These are phyloP conservation scores for Tylopilus intermedius DNA, from an alignment of 768 basidiomycete genomes.

Conservation along the genomic window DNA sequence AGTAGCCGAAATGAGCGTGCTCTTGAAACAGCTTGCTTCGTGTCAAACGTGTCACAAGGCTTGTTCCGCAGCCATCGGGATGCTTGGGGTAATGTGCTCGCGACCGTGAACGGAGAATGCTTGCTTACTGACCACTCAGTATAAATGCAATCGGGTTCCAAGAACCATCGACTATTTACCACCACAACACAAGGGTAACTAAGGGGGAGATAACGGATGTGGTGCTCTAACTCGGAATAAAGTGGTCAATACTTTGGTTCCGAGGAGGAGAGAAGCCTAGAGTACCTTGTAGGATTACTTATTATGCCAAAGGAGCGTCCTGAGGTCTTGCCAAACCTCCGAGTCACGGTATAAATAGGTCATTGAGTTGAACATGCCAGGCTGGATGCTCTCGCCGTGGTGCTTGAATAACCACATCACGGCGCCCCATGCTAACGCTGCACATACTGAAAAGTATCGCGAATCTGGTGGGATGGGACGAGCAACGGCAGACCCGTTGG, in stretches of 20 bases:
- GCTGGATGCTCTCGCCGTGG: conserved; percentile 85
- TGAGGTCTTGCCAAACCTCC: conserved; percentile 75
- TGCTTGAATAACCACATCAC: conserved; percentile 97
- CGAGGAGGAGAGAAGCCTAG: background rate
- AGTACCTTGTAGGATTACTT: conserved; percentile 36
- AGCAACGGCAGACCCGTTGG: conserved; percentile 39
- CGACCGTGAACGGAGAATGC: background rate
- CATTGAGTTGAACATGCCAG: conserved; percentile 97
- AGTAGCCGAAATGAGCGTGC: conserved; percentile 58
- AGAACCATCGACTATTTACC: conserved; percentile 46
- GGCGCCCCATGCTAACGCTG: conserved; percentile 87
- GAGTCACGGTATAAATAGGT: conserved; percentile 92
- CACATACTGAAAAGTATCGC: conserved; percentile 79
- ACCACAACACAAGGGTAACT: conserved; percentile 21
- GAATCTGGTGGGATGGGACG: conserved; percentile 82
- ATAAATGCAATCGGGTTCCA: conserved; percentile 57
- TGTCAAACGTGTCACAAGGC: conserved; percentile 59
- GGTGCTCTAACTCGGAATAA: conserved; percentile 4
- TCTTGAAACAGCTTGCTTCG: conserved; percentile 40
- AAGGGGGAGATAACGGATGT: background rate
- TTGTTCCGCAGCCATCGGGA: conserved; percentile 57
- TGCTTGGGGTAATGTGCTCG: conserved; percentile 52
- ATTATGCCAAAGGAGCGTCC: conserved; percentile 90
- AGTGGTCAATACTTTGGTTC: background rate
- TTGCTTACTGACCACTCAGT: conserved; percentile 35